Base-by-base conservation (phyloP, 768 basidiomycete species). In the Serpula lacrymans region DNA sequence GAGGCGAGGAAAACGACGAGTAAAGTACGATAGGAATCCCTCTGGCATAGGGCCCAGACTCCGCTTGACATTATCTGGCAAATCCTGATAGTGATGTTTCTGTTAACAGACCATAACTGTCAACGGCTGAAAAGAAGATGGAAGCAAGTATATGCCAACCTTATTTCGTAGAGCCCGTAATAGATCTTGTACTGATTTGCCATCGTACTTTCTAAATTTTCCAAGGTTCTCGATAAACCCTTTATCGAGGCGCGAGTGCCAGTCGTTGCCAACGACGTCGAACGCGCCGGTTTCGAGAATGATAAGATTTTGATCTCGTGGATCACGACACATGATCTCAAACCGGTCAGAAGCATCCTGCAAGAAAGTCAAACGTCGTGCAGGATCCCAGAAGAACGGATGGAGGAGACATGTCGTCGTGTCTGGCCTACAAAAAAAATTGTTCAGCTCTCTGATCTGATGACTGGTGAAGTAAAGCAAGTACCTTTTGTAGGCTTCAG, bases 31-130 rank as follows among this genome's bases (percentile, higher is more conserved):
- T 39, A 99, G 64, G 70, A 88, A 98, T 9, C 95, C 95, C 46
- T 86, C 84, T 0, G 96, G 96, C 74, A 98, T 84, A 10, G 86
- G 72, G 4, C 95, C 94, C 8, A 98, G 71, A 63, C 88, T 81
- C 29, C 85, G 79, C 56, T 89, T 93, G 39, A 91, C 89, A 50
- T 85, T 80, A 48, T 92, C 90, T 2, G 95, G 95, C 9, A 99
- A 67, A 63, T 99, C 96, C 65, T 97, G 95, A 57, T 95, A 96
- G 57, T 97, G 94, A 48, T 97, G 87, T 87, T 93, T 95, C 93
- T 94, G 52, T 16, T 36, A 6, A 45, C 29, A 17, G 7, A 29
- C 13, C 24, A 39, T 33, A 31, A 38, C 37, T 25, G 34, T 62
- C 34, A 55, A 43, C 10, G 49, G 14, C 16, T 17, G 5, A 34